phyloP scores from a whole-genome alignment of 2,329 filamentous ascomycete species.

The Fusarium luffae region DNA sequence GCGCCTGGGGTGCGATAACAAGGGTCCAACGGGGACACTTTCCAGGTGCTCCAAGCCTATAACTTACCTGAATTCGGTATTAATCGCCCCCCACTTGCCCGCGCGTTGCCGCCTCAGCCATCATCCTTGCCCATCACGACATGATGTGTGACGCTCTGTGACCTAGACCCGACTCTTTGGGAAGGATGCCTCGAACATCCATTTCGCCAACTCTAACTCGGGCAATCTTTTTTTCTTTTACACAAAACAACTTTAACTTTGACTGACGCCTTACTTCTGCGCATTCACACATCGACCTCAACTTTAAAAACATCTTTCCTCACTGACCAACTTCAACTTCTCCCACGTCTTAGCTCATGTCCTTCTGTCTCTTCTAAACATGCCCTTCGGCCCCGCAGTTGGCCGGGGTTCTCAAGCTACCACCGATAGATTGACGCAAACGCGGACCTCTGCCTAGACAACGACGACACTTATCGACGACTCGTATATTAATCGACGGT shows the following conservation, averaged over 20 bases:
- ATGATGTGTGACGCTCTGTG: conserved; percentile 39
- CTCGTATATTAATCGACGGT: conserved; percentile 14
- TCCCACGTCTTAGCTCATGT: conserved; percentile 31
- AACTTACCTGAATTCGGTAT: conserved; percentile 9
- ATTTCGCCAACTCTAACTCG: conserved; percentile 20
- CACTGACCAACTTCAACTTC: not conserved
- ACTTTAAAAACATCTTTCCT: conserved; percentile 5
- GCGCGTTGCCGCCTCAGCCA: conserved; percentile 43
- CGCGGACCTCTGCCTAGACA: conserved; percentile 29
- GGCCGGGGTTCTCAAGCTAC: conserved; percentile 49
- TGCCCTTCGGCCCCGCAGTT: conserved; percentile 51
- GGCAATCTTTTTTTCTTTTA: conserved; percentile 12
- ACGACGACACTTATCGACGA: conserved; percentile 16
- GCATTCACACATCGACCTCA: conserved; percentile 6
- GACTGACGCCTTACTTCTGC: conserved; percentile 6
- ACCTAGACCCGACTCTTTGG: conserved; percentile 44
- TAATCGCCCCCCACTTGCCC: conserved; percentile 22
- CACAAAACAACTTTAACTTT: conserved; percentile 8
- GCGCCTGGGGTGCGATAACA: conserved; percentile 14
- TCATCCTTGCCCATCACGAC: conserved; percentile 34
- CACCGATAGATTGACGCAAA: conserved; percentile 46
- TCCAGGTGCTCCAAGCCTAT: conserved; percentile 26
- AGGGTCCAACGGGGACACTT: conserved; percentile 19
- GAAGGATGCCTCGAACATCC: conserved; percentile 35
- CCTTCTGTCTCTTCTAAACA: conserved; percentile 44